A percentile compares a stretch with the other conserved stretches of the same genome.
phyloP scores from a whole-genome alignment of 352 stramenopile genomes.

The Phytophthora tubulina region DNA sequence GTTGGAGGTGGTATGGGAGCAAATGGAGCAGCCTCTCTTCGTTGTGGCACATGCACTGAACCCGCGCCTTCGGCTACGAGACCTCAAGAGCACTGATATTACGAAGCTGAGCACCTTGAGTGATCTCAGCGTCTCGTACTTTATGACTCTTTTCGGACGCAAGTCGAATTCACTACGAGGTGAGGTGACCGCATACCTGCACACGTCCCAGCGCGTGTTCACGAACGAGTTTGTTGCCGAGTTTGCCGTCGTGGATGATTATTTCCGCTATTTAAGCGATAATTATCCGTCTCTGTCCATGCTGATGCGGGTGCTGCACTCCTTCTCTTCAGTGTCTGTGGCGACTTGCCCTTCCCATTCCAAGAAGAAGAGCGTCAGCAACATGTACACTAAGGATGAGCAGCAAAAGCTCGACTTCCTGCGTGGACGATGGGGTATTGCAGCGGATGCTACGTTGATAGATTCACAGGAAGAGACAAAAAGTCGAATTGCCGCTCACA shows the following conservation, averaged over 20 bases:
- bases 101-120: conserved; percentile 72
- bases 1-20: conserved; percentile 65
- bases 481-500: conserved; percentile 30
- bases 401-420: conserved; percentile 42
- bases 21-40: conserved; percentile 75
- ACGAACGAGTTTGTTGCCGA: conserved; percentile 57
- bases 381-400: conserved; percentile 33
- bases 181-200: conserved; percentile 77
- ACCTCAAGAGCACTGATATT: conserved; percentile 50
- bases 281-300: conserved; percentile 67
- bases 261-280: conserved; percentile 74
- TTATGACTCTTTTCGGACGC: conserved; percentile 51
- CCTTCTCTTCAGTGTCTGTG: conserved; percentile 48
- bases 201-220: conserved; percentile 65
- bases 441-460: conserved; percentile 4
- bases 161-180: conserved; percentile 62
- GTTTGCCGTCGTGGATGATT: conserved; percentile 70
- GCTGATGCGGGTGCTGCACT: conserved; percentile 72
- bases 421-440: conserved; percentile 33
- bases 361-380: background rate
- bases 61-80: conserved; percentile 55
- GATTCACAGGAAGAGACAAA: conserved; percentile 15
- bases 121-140: conserved; percentile 70
- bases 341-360: conserved; percentile 4
- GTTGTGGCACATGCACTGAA: conserved; percentile 70